Percentiles rank a stretch among this genome's conserved stretches.
Evolutionary conservation across 305 asterid species (phyloP).

Genomic region (Fraxinus baroniana): DNA sequence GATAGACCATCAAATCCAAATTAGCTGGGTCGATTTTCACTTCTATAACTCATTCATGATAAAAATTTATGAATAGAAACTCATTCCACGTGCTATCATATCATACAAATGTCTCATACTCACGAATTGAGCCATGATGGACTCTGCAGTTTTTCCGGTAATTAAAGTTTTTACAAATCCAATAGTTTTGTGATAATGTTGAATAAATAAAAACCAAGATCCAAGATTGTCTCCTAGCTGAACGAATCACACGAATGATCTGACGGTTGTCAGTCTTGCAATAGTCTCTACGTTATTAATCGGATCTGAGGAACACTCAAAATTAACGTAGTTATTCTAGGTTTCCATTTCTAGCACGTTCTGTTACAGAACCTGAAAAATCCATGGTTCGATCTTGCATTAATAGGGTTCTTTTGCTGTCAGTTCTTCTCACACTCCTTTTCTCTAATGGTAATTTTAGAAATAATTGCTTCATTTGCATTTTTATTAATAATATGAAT

Average conservation of each 20-base stretch:
- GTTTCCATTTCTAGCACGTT: background rate
- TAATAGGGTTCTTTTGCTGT: conserved; percentile 24
- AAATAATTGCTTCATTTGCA: background rate
- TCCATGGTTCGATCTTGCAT: conserved; percentile 32
- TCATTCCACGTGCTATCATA: background rate
- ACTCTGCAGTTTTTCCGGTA: background rate
- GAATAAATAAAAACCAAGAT: background rate
- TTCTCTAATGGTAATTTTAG: conserved; percentile 37
- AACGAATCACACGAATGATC: background rate
- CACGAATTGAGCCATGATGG: background rate
- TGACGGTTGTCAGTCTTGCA: background rate
- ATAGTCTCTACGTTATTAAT: background rate
- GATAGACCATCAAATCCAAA: background rate
- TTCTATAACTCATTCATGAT: background rate
- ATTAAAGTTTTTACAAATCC: background rate
- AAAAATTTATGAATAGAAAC: background rate
- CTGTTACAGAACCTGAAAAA: background rate
- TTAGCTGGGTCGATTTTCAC: conserved; percentile 4
- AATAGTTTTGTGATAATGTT: background rate
- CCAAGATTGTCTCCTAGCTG: background rate
- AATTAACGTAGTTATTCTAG: background rate
- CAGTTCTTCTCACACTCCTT: conserved; percentile 33
- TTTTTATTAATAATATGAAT: background rate
- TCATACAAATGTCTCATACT: background rate
- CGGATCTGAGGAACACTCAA: conserved; percentile 11